Evolutionary conservation across 441 rosid genomes (phyloP), one percentile per base, ranked within the genome.

Genomic region (Breynia disticha): DNA sequence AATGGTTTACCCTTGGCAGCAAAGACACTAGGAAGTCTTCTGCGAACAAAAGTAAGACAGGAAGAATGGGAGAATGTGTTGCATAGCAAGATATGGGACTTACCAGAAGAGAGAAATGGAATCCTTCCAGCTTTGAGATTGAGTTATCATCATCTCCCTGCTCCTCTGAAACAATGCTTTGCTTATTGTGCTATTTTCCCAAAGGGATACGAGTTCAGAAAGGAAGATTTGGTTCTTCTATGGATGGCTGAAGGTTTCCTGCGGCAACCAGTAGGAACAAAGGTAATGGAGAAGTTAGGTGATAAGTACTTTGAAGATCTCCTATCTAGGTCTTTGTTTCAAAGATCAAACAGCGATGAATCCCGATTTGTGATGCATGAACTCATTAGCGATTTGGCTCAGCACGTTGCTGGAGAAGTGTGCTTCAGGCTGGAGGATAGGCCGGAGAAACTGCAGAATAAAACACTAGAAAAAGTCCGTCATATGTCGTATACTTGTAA

Each of bases 91-190:
- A 41, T 41, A 41, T 41, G 44, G 44, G 44, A 41, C n/a, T 41
- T 41, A 9, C 3, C 44, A 15, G 15, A 41, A 41, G 44, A 41
- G n/a, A 41, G 44, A 41, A 11, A 41, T 41, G 44, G 44, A 0
- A 41, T 41, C 13, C 50, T 47, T 47, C 50, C 50, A 10, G 20
- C 50, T 16, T 47, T 47, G 5, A 47, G 19, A 47, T 47, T 47
- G 50, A 47, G 50, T 47, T 47, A 47, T 47, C 50, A 47, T 16
- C 12, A 47, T 47, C 50, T 47, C 50, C 50, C 50, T 11, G 19
- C 22, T 2, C 50, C 19, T 13, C 9, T 47, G 18, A 47, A 47
- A 16, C 50, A 19, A 47, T 47, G 50, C 22, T 47, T 47, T 16
- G 22, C 50, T 47, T 47, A 47, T 14, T 47, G 50, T 20, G 16